These are phyloP conservation scores for Trametes gibbosa DNA, from an alignment of 768 basidiomycete genomes.

Conservation along the genomic window DNA sequence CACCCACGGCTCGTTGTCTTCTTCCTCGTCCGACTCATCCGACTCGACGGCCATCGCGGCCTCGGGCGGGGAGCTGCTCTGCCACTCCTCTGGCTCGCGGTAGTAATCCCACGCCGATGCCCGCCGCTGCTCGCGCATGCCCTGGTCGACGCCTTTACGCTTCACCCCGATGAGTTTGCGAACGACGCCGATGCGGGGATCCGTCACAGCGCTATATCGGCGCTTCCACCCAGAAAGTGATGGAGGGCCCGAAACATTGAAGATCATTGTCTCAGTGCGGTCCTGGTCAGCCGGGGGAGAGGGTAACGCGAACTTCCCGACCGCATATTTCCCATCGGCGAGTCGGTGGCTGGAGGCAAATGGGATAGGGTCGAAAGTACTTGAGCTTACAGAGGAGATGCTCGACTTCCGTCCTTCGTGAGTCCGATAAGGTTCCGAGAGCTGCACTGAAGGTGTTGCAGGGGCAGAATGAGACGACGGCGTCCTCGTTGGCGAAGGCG, in stretches of 20 bases:
- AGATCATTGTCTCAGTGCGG: slow-evolving; percentile 16
- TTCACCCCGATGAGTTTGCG: slow-evolving; percentile 69
- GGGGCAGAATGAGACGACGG: slow-evolving; percentile 47
- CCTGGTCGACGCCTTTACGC: slow-evolving; percentile 50
- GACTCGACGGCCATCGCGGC: slow-evolving; percentile 34
- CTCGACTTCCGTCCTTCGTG: slow-evolving; percentile 26
- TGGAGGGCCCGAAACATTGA: slow-evolving; percentile 2
- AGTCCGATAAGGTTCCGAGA: slow-evolving; percentile 31
- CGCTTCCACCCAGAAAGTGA: slow-evolving; percentile 42
- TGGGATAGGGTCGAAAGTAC: slow-evolving; percentile 68
- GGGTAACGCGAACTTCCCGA: slow-evolving; percentile 71
- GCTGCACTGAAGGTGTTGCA: slow-evolving; percentile 51
- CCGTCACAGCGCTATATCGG: slow-evolving; percentile 60
- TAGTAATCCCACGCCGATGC: slow-evolving; percentile 40
- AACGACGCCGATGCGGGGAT: slow-evolving; percentile 69
- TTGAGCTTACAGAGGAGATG: slow-evolving; percentile 21
- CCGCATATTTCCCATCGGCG: slow-evolving; percentile 70
- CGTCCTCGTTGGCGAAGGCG: slow-evolving; percentile 52
- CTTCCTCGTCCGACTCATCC: slow-evolving; percentile 39
- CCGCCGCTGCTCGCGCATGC: slow-evolving; percentile 33
- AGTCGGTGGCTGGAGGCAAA: slow-evolving; percentile 62
- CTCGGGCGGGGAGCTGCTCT: slow-evolving; percentile 29
- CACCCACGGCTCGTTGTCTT: slow-evolving; percentile 37
- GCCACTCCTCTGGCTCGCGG: slow-evolving; percentile 50
- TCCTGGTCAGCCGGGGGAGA: slow-evolving; percentile 54